A percentile compares a stretch with the other conserved stretches of the same genome.
phyloP scores from a whole-genome alignment of 2,329 filamentous ascomycete species.

The Phaeosphaeria sp. region DNA sequence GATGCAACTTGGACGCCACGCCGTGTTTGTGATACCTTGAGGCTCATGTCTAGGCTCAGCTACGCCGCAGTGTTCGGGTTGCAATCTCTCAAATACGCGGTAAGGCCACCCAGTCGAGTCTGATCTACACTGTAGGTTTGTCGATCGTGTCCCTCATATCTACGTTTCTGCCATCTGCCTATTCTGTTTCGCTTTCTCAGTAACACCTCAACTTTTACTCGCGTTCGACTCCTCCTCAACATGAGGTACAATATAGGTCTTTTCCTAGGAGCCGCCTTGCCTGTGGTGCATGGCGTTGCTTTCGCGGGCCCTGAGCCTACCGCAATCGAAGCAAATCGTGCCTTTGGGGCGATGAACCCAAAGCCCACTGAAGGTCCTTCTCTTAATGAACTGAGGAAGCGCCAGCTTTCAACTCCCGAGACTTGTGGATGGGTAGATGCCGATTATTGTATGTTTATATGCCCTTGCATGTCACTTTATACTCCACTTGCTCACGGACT shows the following conservation, averaged over 20 bases:
- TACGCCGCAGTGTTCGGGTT: not conserved
- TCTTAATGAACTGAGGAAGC: constrained; percentile 21
- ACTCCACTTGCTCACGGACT: constrained; percentile 11
- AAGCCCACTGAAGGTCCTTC: constrained; percentile 34
- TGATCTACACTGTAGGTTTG: not conserved
- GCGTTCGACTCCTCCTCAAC: not conserved
- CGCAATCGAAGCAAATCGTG: constrained; percentile 11
- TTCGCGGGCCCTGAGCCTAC: constrained; percentile 33
- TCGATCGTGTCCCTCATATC: not conserved
- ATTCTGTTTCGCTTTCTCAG: not conserved
- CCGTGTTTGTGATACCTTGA: constrained; percentile 1
- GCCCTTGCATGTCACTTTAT: not conserved
- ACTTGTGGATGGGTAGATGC: constrained; percentile 37
- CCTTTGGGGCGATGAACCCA: constrained; percentile 18
- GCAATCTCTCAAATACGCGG: constrained; percentile 13
- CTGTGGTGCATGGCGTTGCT: constrained; percentile 21
- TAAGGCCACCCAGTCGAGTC: not conserved
- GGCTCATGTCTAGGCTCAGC: constrained; percentile 5
- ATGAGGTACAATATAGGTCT: constrained; percentile 17
- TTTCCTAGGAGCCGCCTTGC: constrained; percentile 20
- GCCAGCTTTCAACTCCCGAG: constrained; percentile 20
- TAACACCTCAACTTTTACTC: not conserved
- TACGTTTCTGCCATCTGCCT: not conserved
- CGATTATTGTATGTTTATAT: constrained; percentile 18
- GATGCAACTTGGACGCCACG: constrained; percentile 7